Percentiles rank a stretch among this genome's conserved stretches.
Conservation (phyloP, 2,329 filamentous ascomycete species). For the Neonectria neomacrospora region DNA sequence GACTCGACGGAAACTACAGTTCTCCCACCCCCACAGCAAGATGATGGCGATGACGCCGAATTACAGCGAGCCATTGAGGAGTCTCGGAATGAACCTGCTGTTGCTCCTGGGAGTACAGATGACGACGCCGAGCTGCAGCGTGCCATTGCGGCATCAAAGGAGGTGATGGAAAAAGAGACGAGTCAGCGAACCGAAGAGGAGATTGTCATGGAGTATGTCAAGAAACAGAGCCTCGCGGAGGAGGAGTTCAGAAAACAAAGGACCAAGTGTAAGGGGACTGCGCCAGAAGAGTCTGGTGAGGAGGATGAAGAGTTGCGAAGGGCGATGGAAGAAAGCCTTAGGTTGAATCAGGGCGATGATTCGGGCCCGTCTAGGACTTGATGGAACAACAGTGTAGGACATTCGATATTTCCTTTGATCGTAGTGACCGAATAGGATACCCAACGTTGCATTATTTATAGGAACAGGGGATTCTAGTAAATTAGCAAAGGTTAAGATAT, state of each 20-base stretch:
- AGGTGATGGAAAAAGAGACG: slow-evolving; percentile 53
- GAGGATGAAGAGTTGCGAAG: slow-evolving; percentile 66
- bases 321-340: slow-evolving; percentile 67
- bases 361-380: slow-evolving; percentile 41
- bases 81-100: slow-evolving; percentile 48
- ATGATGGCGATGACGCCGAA: slow-evolving; percentile 46
- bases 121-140: slow-evolving; percentile 51
- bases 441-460: slow-evolving; percentile 9
- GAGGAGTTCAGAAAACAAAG: slow-evolving; percentile 60
- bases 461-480: not conserved
- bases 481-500: not conserved
- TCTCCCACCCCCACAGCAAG: not conserved
- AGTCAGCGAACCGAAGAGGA: slow-evolving; percentile 71
- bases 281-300: slow-evolving; percentile 48
- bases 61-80: slow-evolving; percentile 55
- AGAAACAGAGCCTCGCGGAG: slow-evolving; percentile 79
- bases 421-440: slow-evolving; percentile 12
- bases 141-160: slow-evolving; percentile 54
- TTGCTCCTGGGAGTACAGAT: slow-evolving; percentile 44
- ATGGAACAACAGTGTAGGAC: slow-evolving; percentile 10
- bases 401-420: slow-evolving; percentile 1
- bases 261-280: slow-evolving; percentile 50
- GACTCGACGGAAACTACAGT: slow-evolving; percentile 18
- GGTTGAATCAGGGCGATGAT: slow-evolving; percentile 47
- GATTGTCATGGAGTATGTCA: slow-evolving; percentile 78